Conservation (phyloP, 495 filamentous ascomycete species). For the Aspergillus sclerotiicarbonarius region DNA sequence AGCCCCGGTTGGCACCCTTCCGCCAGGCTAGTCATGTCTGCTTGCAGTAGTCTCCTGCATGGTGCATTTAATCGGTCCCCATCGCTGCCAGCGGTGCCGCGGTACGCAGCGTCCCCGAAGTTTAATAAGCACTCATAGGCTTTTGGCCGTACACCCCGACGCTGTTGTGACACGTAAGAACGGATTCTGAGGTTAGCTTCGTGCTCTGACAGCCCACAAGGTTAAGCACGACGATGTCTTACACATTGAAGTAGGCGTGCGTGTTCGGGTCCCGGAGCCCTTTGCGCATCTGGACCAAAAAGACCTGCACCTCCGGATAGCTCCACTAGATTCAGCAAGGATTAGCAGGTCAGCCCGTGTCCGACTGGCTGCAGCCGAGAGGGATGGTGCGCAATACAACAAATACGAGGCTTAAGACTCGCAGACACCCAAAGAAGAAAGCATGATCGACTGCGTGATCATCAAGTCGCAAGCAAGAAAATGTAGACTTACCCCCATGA, state of each 20-base stretch:
- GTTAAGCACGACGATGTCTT: constrained; percentile 5
- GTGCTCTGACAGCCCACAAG: neutral
- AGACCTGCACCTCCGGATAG: constrained; percentile 26
- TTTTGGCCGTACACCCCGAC: constrained; percentile 23
- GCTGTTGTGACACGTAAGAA: constrained; percentile 2
- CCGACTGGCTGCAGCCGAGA: neutral
- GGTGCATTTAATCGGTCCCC: neutral
- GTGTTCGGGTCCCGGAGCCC: constrained; percentile 19
- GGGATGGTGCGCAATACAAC: neutral
- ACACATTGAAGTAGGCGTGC: constrained; percentile 25
- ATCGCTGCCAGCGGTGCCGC: neutral
- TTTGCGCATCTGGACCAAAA: constrained; percentile 24
- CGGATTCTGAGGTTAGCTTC: neutral
- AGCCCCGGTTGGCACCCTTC: neutral
- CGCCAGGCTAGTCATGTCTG: neutral
- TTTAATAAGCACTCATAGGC: neutral
- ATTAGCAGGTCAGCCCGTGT: constrained; percentile 9
- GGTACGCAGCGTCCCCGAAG: neutral
- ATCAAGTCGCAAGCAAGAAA: neutral
- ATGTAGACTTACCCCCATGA: constrained; percentile 37
- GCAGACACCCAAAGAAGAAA: neutral
- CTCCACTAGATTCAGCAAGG: constrained; percentile 19
- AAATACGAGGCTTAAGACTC: neutral
- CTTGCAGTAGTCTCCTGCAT: neutral
- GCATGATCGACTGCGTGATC: neutral